A percentile compares a stretch with the other conserved stretches of the same genome.
phyloP scores from a whole-genome alignment of 2,329 filamentous ascomycete genomes.

The Zopfia rhizophila region DNA sequence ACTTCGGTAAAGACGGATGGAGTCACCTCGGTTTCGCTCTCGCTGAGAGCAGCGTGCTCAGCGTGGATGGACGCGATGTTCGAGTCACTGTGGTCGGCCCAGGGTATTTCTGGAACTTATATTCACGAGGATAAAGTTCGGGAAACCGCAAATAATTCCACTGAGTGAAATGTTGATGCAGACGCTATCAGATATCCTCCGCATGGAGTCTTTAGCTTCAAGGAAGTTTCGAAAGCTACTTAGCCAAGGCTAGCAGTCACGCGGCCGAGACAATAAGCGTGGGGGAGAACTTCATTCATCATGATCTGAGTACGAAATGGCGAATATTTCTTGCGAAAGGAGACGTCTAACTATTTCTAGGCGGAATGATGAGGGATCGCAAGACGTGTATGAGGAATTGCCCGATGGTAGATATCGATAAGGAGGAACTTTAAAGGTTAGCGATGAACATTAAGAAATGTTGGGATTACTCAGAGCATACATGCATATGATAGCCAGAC shows the following conservation, averaged over 20 bases:
- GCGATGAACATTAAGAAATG: too few species aligned
- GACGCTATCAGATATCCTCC: not conserved
- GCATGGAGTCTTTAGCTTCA: not conserved
- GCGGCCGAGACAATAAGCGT: not conserved
- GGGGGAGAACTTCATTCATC: not conserved
- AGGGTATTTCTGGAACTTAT: not conserved
- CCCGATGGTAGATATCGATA: too few species aligned
- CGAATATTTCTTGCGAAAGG: too few species aligned
- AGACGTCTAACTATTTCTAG: too few species aligned
- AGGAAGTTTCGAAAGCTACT: slow-evolving; percentile 1
- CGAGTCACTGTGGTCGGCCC: not conserved
- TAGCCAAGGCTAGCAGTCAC: not conserved
- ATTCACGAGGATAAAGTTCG: not conserved
- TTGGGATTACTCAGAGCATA: too few species aligned
- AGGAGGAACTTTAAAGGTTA: too few species aligned
- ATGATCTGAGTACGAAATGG: slow-evolving; percentile 1
- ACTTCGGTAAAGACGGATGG: not conserved
- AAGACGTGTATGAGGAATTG: too few species aligned
- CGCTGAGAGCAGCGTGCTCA: not conserved
- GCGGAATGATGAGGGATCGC: too few species aligned
- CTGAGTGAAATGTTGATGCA: not conserved
- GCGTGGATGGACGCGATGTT: not conserved
- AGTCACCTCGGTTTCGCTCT: not conserved
- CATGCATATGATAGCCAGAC: too few species aligned
- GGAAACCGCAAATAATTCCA: not conserved